Evolutionary conservation across 2,329 filamentous ascomycete genomes (phyloP), one percentile per base, ranked within the genome.

Genomic region (Hymenoscyphus scutula): DNA sequence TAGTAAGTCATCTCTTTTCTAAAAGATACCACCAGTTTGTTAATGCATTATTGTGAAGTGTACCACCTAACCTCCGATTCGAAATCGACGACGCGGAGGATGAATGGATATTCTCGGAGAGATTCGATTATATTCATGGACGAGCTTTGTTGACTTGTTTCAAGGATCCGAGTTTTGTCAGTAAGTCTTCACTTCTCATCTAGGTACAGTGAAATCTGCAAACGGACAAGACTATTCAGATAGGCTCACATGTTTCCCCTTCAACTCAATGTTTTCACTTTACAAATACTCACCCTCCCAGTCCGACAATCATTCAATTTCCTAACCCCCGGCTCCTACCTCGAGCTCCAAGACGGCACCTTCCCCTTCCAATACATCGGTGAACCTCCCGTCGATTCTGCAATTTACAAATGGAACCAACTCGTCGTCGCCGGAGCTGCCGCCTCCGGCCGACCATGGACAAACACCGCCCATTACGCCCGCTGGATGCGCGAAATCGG

Each of bases 111-210:
- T 68, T 59, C 6, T 79, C 77, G 60, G 70, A 76, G 2, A 74
- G 80, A 64, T 83, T 83, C 67, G 81, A 83, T 68, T 80, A 77
- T 63, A 79, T 84, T 62, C 81, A 83, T 68, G 73, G 75, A 37
- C 77, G 81, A n/a, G 74, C 79, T 30, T 76, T 84, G 72, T 27
- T 65, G 10, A 58, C 58, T 17, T 67, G 61, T 19, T 67, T 67
- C 45, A 61, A 56, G 19, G 55, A 66, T 13, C 71, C 75, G 1
- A 3, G n/a, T 2, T 51, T 51, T 51, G 53, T 54, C 32, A 30
- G 53, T 54, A 54, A 54, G 53, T 54, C 32, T 4, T 30, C 5
- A 17, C 23, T n/a, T 53, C 15, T 19, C 23, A 3, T 15, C 29
- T 53, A 4, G 2, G 5, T 29, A 15, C 5, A 29, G 6, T 29